A percentile compares a stretch with the other conserved stretches of the same genome.
phyloP scores from a whole-genome alignment of 192 early-diverging fungal species.

The Backusella macrospora region DNA sequence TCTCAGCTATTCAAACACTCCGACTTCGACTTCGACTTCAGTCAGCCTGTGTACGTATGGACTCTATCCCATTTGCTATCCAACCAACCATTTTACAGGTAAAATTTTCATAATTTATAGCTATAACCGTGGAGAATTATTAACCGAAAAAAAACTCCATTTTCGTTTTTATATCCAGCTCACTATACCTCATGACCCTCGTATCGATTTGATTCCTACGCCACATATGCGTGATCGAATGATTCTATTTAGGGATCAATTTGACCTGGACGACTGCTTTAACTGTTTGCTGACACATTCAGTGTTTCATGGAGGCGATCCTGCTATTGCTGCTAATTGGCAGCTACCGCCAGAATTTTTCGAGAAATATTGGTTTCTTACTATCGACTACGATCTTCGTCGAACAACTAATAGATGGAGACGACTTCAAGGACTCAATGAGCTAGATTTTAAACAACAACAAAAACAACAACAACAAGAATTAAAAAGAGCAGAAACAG shows the following conservation, averaged over 20 bases:
- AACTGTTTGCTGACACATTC: conserved; percentile 25
- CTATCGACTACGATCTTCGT: conserved; percentile 30
- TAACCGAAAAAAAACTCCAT: neutral
- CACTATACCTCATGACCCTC: conserved; percentile 43
- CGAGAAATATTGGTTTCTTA: conserved; percentile 40
- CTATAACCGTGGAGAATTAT: neutral
- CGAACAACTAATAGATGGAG: conserved; percentile 23
- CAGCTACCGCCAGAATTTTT: conserved; percentile 43
- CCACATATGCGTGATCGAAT: conserved; percentile 46
- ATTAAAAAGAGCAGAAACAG: neutral
- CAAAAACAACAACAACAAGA: conserved; percentile 2
- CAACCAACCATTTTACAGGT: conserved; percentile 41
- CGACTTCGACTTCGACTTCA: conserved; percentile 30
- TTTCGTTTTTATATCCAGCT: conserved; percentile 28
- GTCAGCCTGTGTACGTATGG: conserved; percentile 24
- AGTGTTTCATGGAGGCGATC: conserved; percentile 42
- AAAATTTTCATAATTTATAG: neutral
- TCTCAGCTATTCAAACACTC: conserved; percentile 37
- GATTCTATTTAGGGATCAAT: conserved; percentile 44
- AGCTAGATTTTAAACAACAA: conserved; percentile 16
- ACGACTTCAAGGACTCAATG: conserved; percentile 13
- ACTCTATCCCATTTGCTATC: conserved; percentile 17
- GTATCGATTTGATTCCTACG: conserved; percentile 42
- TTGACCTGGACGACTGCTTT: conserved; percentile 46
- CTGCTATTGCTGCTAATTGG: conserved; percentile 38